These are phyloP conservation scores for Colletotrichum sp. DNA, from an alignment of 2,329 filamentous ascomycete genomes.

Conservation along the genomic window DNA sequence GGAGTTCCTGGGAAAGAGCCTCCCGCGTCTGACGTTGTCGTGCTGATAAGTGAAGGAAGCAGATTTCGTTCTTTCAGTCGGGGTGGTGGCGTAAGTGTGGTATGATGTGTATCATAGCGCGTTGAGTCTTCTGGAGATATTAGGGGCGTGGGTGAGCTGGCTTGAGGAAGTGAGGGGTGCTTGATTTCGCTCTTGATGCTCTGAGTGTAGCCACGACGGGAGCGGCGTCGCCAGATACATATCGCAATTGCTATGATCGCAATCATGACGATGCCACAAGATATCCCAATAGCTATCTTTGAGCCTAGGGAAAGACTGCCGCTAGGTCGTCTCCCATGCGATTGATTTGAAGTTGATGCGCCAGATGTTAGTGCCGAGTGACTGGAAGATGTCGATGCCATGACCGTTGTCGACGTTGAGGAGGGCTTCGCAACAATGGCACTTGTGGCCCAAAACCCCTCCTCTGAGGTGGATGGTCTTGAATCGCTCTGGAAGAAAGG, in stretches of 20 bases:
- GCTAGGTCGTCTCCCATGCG: background rate
- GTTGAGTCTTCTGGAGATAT: conserved; percentile 41
- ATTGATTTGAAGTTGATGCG: background rate
- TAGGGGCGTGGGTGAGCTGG: conserved; percentile 45
- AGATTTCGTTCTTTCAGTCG: conserved; percentile 52
- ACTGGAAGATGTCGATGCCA: background rate
- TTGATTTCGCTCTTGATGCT: conserved; percentile 23
- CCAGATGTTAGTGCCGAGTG: background rate
- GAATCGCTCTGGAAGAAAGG: conserved; percentile 1
- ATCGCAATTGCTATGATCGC: conserved; percentile 40
- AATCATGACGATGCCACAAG: conserved; percentile 42
- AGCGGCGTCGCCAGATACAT: conserved; percentile 39
- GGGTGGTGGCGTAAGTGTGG: conserved; percentile 48
- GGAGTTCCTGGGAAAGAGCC: background rate
- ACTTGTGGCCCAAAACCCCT: background rate
- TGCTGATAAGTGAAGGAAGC: conserved; percentile 34
- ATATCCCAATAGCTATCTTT: conserved; percentile 51
- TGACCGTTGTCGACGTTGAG: background rate
- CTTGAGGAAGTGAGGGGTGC: conserved; percentile 23
- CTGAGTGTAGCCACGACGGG: conserved; percentile 20
- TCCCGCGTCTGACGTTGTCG: background rate
- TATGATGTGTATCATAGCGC: conserved; percentile 20
- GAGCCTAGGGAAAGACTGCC: conserved; percentile 38
- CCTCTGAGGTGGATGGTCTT: background rate
- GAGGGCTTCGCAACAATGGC: background rate